Conservation (phyloP, 129 eudicot species). For the Lactuca saligna region DNA sequence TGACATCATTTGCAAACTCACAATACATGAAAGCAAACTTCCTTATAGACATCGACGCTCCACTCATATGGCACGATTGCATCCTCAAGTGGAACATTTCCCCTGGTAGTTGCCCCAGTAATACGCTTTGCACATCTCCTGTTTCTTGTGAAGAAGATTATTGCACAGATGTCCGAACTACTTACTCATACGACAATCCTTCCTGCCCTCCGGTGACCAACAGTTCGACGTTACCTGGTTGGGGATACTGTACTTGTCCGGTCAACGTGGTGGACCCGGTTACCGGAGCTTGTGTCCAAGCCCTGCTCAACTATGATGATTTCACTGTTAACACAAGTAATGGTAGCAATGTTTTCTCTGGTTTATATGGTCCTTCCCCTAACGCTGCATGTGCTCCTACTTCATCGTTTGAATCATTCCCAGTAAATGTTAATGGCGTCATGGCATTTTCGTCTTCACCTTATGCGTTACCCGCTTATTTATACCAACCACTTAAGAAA, state of each 20-base stretch:
- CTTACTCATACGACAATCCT: constrained; percentile 19
- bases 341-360: constrained; percentile 12
- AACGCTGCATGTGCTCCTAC: constrained; percentile 46
- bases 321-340: constrained; percentile 17
- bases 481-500: constrained; percentile 22
- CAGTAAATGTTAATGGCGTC: constrained; percentile 37
- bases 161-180: constrained; percentile 35
- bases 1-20: constrained; percentile 12
- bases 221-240: constrained; percentile 11
- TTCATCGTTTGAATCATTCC: constrained; percentile 29
- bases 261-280: constrained; percentile 41
- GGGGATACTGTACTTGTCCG: constrained; percentile 28
- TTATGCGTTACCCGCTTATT: constrained; percentile 33
- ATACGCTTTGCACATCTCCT: constrained; percentile 17
- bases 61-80: constrained; percentile 45
- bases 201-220: constrained; percentile 18
- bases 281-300: constrained; percentile 34
- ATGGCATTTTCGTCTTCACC: constrained; percentile 45
- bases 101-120: constrained; percentile 18
- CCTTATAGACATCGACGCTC: constrained; percentile 48
- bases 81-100: constrained; percentile 25
- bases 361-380: constrained; percentile 31
- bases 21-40: constrained; percentile 8
- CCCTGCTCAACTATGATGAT: constrained; percentile 28
- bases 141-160: constrained; percentile 32